Evolutionary conservation across 2,329 filamentous ascomycete genomes (phyloP), one percentile per base, ranked within the genome.

Genomic region (Mollisiaceae sp.): DNA sequence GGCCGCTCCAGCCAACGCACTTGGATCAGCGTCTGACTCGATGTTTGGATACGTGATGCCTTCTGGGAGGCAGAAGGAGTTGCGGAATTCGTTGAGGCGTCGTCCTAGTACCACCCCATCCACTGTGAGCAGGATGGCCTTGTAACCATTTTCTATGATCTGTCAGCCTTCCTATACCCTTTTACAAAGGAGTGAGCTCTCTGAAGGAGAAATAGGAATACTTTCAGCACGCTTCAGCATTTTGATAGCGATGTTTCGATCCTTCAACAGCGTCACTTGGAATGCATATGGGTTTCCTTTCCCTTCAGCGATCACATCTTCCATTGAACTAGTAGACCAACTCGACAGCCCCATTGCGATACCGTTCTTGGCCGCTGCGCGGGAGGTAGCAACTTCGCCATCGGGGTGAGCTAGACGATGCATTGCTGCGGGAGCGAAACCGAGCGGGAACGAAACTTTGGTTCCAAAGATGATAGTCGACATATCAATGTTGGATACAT

Each of bases 61-160:
- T 14, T 78, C 74, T 0, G 83, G 83, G 11, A 84, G 75, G 1
- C 72, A 70, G 72, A 86, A 87, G 47, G 81, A 78, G 66, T 85
- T 85, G 2, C 83, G 79, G 68, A 81, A 81, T 70, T 87, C 84
- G 54, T 85, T 83, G 38, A 85, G 76, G 0, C 85, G 78, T 24
- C 81, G 79, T 0, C 85, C 85, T 0, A 87, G 76, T 0, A 85
- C 79, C 0, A 85, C 85, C 0, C 80, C 79, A 67, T 88, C 85
- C 1, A 85, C 83, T 0, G 85, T 83, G 1, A 88, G 71, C 41
- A 88, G 80, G 2, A 87, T 74, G 0, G 84, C 85, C 65, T 82
- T 82, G 72, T 83, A 86, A 8, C 84, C 83, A 0, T 81, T 78
- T 62, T 27, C 59, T 60, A 39, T 12, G 55, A 39, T 39, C n/a